Evolutionary conservation across 2,329 filamentous ascomycete species (phyloP).

Genomic region (Sordariomycetes sp.): DNA sequence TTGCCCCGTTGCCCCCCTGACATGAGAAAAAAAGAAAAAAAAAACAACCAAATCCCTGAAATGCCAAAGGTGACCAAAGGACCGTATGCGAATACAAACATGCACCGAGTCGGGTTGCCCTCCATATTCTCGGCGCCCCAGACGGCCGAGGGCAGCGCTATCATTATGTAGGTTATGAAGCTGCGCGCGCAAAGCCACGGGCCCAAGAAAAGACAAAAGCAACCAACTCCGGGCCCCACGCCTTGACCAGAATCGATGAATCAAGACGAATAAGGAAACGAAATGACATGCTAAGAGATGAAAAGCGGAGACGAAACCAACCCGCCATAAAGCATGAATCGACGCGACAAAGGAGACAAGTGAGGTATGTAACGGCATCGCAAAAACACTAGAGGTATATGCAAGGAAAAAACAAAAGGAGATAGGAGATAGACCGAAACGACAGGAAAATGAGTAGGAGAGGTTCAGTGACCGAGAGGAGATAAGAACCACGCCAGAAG

Average conservation of each 20-base stretch:
- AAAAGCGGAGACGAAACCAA: not conserved
- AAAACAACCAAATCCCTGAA: not conserved
- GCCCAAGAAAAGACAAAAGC: not conserved
- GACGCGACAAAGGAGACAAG: not conserved
- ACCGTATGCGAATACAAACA: constrained; percentile 4
- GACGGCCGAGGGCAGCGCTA: not conserved
- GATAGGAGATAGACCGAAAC: not conserved
- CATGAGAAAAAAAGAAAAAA: too few species aligned
- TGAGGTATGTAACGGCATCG: constrained; percentile 1
- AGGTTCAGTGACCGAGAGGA: not conserved
- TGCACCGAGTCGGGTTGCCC: not conserved
- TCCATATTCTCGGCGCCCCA: not conserved
- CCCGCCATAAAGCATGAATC: not conserved
- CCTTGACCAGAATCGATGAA: not conserved
- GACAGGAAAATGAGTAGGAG: not conserved
- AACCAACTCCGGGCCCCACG: constrained; percentile 4
- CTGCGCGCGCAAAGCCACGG: not conserved
- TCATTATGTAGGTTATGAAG: not conserved
- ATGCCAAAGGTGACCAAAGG: constrained; percentile 2
- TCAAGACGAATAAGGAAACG: not conserved
- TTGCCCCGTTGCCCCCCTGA: not conserved
- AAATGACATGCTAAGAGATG: constrained; percentile 1
- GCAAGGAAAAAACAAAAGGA: constrained; percentile 6
- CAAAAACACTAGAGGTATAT: constrained; percentile 5
- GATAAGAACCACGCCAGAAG: not conserved